These are phyloP conservation scores for Fusarium sp. DNA, from an alignment of 2,329 filamentous ascomycete species.

Conservation along the genomic window DNA sequence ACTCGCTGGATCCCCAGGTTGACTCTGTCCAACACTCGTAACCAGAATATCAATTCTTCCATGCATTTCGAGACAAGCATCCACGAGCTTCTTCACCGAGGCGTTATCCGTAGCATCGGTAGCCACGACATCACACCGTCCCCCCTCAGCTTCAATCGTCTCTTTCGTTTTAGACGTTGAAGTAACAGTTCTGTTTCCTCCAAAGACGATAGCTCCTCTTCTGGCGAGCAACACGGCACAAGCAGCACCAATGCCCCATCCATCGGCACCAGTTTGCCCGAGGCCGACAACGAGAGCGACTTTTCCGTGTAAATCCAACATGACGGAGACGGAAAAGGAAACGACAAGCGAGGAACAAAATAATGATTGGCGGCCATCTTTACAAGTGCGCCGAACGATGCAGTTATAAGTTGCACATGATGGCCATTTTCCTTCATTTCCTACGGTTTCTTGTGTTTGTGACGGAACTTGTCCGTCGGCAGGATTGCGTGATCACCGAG, in stretches of 20 bases:
- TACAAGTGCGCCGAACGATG: not conserved
- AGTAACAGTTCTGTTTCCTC: slow-evolving; percentile 59
- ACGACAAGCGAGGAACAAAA: not conserved
- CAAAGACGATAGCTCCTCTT: slow-evolving; percentile 62
- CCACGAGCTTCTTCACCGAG: slow-evolving; percentile 64
- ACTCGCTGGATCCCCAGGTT: slow-evolving; percentile 61
- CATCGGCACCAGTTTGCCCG: slow-evolving; percentile 56
- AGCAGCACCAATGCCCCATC: slow-evolving; percentile 64
- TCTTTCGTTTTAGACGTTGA: slow-evolving; percentile 54
- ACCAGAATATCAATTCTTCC: slow-evolving; percentile 70
- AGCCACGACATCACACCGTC: slow-evolving; percentile 54
- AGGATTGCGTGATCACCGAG: slow-evolving; percentile 32
- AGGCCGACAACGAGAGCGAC: slow-evolving; percentile 60
- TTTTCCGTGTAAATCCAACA: slow-evolving; percentile 56
- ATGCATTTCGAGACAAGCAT: slow-evolving; percentile 62
- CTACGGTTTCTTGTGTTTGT: not conserved
- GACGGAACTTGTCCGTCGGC: slow-evolving; percentile 26
- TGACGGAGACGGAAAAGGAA: slow-evolving; percentile 14
- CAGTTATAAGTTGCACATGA: not conserved
- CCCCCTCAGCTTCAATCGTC: slow-evolving; percentile 50
- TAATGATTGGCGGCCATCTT: not conserved
- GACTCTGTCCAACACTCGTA: slow-evolving; percentile 70
- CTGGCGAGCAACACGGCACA: slow-evolving; percentile 60
- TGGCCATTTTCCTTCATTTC: not conserved
- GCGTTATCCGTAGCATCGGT: slow-evolving; percentile 64